These are phyloP conservation scores for Sorghum bicolor DNA, from an alignment of 176 grass and related monocot species.

Conservation along the genomic window DNA sequence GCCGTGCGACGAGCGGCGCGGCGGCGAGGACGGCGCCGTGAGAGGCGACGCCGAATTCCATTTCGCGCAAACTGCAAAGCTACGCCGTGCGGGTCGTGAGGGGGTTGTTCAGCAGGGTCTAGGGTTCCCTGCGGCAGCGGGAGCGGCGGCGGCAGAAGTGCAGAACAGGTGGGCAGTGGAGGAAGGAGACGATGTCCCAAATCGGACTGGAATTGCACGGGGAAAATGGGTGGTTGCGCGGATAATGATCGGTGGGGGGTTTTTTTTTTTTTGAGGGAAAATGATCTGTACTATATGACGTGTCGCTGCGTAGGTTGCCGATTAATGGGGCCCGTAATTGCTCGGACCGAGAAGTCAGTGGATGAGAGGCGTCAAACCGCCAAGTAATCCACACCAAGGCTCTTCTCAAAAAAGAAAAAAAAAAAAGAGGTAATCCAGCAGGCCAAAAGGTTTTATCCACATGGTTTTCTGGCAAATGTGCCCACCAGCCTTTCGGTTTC, in stretches of 20 bases:
- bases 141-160: neutral
- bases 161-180: neutral
- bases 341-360: neutral
- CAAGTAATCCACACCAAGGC: neutral
- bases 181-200: constrained; percentile 5
- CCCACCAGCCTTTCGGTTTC: neutral
- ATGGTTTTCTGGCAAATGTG: neutral
- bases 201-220: neutral
- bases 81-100: neutral
- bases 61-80: neutral
- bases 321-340: fast-evolving
- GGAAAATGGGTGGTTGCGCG: neutral
- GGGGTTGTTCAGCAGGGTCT: neutral
- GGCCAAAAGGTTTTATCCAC: constrained; percentile 7
- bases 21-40: constrained; percentile 26
- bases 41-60: constrained; percentile 38
- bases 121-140: constrained; percentile 35
- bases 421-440: neutral
- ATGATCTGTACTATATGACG: too few relatives aligned
- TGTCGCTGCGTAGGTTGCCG: neutral
- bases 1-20: constrained; percentile 14
- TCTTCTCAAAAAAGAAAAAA: too few relatives aligned
- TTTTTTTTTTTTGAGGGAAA: too few relatives aligned
- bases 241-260: neutral
- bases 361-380: neutral